These are phyloP conservation scores for Pseudocercospora eumusae DNA, from an alignment of 2,329 filamentous ascomycete species.

Conservation along the genomic window DNA sequence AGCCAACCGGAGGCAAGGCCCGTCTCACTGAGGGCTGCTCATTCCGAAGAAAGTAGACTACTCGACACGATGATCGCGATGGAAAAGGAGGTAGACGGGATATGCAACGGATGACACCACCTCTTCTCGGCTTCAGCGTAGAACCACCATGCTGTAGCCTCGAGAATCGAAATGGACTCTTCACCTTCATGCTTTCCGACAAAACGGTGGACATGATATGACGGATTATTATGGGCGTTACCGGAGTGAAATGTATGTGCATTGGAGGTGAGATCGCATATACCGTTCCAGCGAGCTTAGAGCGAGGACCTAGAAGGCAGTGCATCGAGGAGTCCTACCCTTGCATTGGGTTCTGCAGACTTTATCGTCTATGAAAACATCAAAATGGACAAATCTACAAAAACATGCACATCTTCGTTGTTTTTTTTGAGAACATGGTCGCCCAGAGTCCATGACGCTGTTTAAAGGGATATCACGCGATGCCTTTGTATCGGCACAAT, in stretches of 20 bases:
- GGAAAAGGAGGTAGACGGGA: constrained; percentile 1
- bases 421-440: neutral
- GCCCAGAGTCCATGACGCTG: neutral
- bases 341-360: constrained; percentile 11
- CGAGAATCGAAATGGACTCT: constrained; percentile 4
- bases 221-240: constrained; percentile 11
- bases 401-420: neutral
- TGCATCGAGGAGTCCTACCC: constrained; percentile 21
- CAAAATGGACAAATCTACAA: constrained; percentile 19
- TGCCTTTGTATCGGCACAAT: neutral
- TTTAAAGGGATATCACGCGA: neutral
- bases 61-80: constrained; percentile 2
- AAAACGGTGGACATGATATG: constrained; percentile 4
- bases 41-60: constrained; percentile 98
- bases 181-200: neutral
- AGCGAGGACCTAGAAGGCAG: constrained; percentile 17
- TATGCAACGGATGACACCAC: neutral
- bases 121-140: constrained; percentile 3
- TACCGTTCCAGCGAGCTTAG: constrained; percentile 16
- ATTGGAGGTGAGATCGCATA: constrained; percentile 21
- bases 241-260: constrained; percentile 14
- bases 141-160: neutral
- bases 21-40: constrained; percentile 99
- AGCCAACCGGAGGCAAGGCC: constrained; percentile 98
- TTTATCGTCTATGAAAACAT: neutral